Base-by-base conservation (phyloP, 1,284 basidiomycete genomes). In the Trametes polyzona region DNA sequence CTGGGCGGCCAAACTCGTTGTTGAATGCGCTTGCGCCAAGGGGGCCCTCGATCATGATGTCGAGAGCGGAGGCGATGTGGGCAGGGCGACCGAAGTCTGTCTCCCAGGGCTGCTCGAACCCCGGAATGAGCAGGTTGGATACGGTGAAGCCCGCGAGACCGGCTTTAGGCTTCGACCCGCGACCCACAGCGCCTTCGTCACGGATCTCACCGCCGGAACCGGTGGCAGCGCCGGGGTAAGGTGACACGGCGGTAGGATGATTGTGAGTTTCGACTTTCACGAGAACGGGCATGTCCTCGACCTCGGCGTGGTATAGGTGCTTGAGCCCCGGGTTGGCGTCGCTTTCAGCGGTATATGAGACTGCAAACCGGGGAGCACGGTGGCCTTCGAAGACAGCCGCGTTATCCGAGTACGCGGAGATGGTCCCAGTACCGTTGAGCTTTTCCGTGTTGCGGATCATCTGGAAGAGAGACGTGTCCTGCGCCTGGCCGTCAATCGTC, bases 231-330 rank as follows among this genome's bases (percentile, higher is more conserved):
- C 96, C 96, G 4, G 96, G 95, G 73, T 92, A 99, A 0, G 97
- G 97, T 3, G 96, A 99, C 12, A 99, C 95, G 4, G 96, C 97
- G 3, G 96, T 99, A 1, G 97, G 96, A 71, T 99, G 97, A 73
- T 99, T 99, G 75, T 99, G 96, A 8, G 97, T 99, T 76, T 99
- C 97, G 58, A 99, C 97, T 77, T 99, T 99, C 78, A 96, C 88
- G 36, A 99, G 83, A 61, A 99, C 92, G 10, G 88, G 93, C 79
- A 93, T 92, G n/a, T 87, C 76, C 71, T 95, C 94, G 26, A 79
- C 62, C 26, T 74, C 71, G 5, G 85, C 76, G 44, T 73, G 68
- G 71, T 95, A 96, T 2, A 80, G 63, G 39, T 74, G 74, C 24
- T 63, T 60, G n/a, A 67, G 53, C n/a, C 65, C 61, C 16, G 71